Base-by-base conservation (phyloP, 129 eudicot species). In the Flaveria brownii region DNA sequence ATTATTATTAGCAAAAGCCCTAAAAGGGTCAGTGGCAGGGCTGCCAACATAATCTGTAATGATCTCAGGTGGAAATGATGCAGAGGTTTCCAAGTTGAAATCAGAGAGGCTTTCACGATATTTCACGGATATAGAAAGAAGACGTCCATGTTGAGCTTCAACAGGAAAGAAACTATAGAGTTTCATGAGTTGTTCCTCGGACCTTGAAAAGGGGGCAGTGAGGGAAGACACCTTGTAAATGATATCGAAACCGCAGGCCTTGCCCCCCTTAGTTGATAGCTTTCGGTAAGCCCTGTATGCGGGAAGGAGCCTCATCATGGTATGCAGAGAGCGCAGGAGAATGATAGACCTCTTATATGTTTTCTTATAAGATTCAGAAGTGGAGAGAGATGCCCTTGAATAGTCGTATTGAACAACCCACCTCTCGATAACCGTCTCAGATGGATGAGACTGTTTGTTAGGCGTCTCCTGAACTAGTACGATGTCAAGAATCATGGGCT, bases 31-130 rank as follows among this genome's bases (percentile, higher is more conserved):
- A n/a, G 94, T 89, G 41, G 93, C 89, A 64, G 99, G 99, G 84
- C 99, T 95, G 39, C 99, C 97, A 47, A 95, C 96, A 83, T 95
- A 95, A 86, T 95, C 94, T 30, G 88, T 75, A 65, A 95, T 95
- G 57, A 95, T 95, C 84, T 91, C 88, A 1, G 97, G 87, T 26
- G 99, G 97, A 72, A 87, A 90, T 2, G 92, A 79, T 3, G 92
- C 60, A 1, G 89, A 86, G 70, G 88, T 79, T 63, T 89, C 94
- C 39, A 95, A 74, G 74, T 88, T 84, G 66, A 91, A 95, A 57
- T 87, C 92, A n/a, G 96, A 78, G n/a, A 95, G 82, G 56, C 74
- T 83, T 76, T 90, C 85, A 50, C 90, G 91, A 71, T 95, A 91
- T 39, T 76, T 87, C 61, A 95, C 88, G 6, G 97, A 95, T 61